Base-by-base conservation (phyloP, 176 grass and related monocot species). In the Melocanna baccifera region DNA sequence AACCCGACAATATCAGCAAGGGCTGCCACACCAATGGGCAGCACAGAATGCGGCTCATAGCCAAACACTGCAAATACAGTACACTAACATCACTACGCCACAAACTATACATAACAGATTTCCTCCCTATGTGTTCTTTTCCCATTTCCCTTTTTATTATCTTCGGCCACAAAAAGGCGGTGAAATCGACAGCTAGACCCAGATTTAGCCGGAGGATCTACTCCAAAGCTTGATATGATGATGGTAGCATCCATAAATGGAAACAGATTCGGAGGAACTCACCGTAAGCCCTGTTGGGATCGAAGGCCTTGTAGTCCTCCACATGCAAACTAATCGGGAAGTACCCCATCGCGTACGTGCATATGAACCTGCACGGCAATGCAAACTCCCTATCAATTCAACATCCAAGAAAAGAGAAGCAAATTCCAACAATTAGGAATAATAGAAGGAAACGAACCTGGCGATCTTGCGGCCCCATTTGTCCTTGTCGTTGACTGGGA, bases 11-110 rank as follows among this genome's bases (percentile, higher is more conserved):
- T 81, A 25, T 91, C 83, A 15, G 80, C 51, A 12, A 98, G 87
- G 70, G 71, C 69, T 12, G 82, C 70, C 16, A 94, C 39, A 39
- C 82, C 93, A 65, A 98, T 95, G 62, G 96, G 96, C 40, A 98
- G 12, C 70, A 98, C 92, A 20, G 89, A 98, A 71, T 98, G 96
- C 4, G 93, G 96, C 78, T 98, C 96, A 46, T 85, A 98, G 51
- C 93, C 93, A 71, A 98, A 92, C 77, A 98, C 96, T 98, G 76
- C 75, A 92, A 66, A 28, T 26, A 40, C 36, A 80, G 12, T 28
- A 43, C 2, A 56, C 1, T 20, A 9, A 79, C 51, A 76, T 81
- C 29, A 50, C 34, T 36, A 36, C 34, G 34, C 34, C 34, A 36
- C 34, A 36, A 36, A 36, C 34, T 4, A 36, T 36, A 4, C 34